Evolutionary conservation across 257 asterid genomes (phyloP), one percentile per base, ranked within the genome.

Genomic region (Lycium barbarum): DNA sequence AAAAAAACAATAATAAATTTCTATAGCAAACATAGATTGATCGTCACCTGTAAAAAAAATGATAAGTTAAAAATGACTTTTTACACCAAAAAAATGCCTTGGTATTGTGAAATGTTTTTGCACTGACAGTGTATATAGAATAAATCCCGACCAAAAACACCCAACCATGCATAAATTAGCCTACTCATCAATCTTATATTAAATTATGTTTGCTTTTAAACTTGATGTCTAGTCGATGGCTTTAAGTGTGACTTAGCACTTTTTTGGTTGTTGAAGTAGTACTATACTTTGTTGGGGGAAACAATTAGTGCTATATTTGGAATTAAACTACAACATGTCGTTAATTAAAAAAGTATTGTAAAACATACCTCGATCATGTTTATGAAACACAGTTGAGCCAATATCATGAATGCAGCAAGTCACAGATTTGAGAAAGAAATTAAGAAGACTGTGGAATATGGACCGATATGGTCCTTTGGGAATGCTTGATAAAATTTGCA

Each of bases 211-310:
- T 12, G 1, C 53, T 45, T 80, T 35, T 43, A 71, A 33, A 83
- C 54, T 26, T 22, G 70, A 35, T 49, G 43, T 49, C 78, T 47
- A 73, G 61, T 73, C 81, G 59, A 20, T 47, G 36, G 59, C 81
- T 73, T 73, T 73, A 73, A 61, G 81, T n/a, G 74, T 68, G 70
- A 66, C 14, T 12, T 45, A 26, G 71, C 71, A 40, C 67, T 79
- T 62, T 49, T 67, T 47, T 51, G 54, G 65, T 83, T 67, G 57
- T 62, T 53, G 58, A 40, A 54, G 9, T 72, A 43, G 36, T 47
- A 59, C 47, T 12, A 47, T 72, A 72, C 57, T 72, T 45, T 72
- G 58, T 45, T 26, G 36, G 58, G 58, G 40, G 0, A 45, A n/a
- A 45, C 10, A 1, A 22, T 49, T 49, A 74, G 13, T 13, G 20